Base-by-base conservation (phyloP, 2,329 filamentous ascomycete species). In the Fusarium incarnatum region DNA sequence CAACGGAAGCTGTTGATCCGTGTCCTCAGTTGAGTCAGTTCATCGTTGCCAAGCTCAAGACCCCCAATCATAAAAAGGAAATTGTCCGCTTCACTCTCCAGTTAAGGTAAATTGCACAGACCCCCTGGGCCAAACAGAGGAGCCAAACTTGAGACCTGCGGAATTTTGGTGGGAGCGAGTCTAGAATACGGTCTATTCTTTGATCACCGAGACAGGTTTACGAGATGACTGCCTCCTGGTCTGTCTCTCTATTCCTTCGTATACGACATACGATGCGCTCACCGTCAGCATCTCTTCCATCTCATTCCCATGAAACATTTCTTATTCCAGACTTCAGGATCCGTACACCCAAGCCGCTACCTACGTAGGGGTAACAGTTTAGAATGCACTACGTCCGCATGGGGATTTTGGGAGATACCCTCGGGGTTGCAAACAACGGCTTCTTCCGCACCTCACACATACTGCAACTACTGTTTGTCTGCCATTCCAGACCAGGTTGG, bases 51-150 rank as follows among this genome's bases (percentile, higher is more conserved):
- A 50, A 52, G 34, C 20, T 42, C 49, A n/a, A 42, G 49, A 22
- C 49, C 23, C n/a, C 25, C n/a, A 42, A 41, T 40, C 30, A 41
- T 20, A 52, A 41, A 50, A 40, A 25, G 18, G 25, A 52, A 52
- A 52, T 52, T 52, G 30, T 34, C 34, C 49, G 49, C 49, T 52
- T 52, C 49, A 52, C 49, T 41, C 40, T 28, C 37, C 20, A 37
- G 34, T n/a, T n/a, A 12, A 37, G 34, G 34, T n/a, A 37, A 60
- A n/a, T 27, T 48, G 56, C 27, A 37, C 34, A 27, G 42, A 48
- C 57, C 47, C 23, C 23, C n/a, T 22, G 18, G 25, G 30, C 27
- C 28, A 22, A 52, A 16, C 18, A 28, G 10, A 28, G 45, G 22
- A 47, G 27, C 12, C 25, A 13, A 47, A 28, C 25, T 52, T 52